Evolutionary conservation across 805 yeast species (phyloP).

Genomic region (Candida koratica): DNA sequence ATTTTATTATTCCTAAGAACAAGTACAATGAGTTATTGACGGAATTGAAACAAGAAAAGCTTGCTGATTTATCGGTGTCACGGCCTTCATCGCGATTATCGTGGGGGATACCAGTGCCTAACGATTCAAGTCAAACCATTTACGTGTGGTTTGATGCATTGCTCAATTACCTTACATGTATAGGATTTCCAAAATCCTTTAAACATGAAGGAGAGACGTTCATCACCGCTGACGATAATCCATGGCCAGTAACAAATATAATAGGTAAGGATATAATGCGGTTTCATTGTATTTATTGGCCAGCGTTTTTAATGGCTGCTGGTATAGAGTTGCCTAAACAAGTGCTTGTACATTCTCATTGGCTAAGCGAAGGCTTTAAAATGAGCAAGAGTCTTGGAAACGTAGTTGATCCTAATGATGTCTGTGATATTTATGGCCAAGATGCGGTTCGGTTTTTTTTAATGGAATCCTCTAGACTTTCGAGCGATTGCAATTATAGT

Average conservation of each 20-base stretch:
- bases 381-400: slow-evolving; percentile 94
- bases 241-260: slow-evolving; percentile 75
- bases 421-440: slow-evolving; percentile 59
- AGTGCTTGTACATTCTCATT: slow-evolving; percentile 88
- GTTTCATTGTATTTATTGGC: slow-evolving; percentile 95
- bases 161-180: slow-evolving; percentile 73
- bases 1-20: slow-evolving; percentile 62
- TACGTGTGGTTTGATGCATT: slow-evolving; percentile 98
- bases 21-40: slow-evolving; percentile 52
- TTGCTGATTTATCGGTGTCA: slow-evolving; percentile 79
- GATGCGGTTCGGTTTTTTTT: slow-evolving; percentile 74
- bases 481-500: slow-evolving; percentile 75
- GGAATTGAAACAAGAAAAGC: slow-evolving; percentile 47
- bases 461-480: slow-evolving; percentile 69
- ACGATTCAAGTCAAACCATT: slow-evolving; percentile 69
- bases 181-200: slow-evolving; percentile 44
- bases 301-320: slow-evolving; percentile 83
- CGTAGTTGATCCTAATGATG: slow-evolving; percentile 84
- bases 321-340: slow-evolving; percentile 64
- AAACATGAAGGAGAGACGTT: not conserved
- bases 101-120: slow-evolving; percentile 93
- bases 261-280: slow-evolving; percentile 88
- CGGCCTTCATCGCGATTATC: slow-evolving; percentile 71
- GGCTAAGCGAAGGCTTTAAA: slow-evolving; percentile 85
- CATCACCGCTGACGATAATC: slow-evolving; percentile 13